Base-by-base conservation (phyloP, 495 filamentous ascomycete species). In the Chaetomium cochliodes region DNA sequence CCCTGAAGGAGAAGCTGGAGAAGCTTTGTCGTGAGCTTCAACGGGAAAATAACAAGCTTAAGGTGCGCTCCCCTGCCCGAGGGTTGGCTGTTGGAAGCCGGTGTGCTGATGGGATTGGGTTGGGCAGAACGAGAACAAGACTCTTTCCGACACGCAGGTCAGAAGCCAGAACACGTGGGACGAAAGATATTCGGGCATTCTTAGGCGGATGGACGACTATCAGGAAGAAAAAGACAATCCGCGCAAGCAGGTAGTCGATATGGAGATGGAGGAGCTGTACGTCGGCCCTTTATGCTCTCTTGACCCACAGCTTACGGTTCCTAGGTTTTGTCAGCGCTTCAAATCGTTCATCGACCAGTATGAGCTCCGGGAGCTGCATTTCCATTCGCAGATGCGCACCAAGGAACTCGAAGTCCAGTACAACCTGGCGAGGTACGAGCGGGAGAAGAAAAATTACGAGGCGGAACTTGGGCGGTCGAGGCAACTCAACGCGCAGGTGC, bases 361-460 rank as follows among this genome's bases (percentile, higher is more conserved):
- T 73, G 94, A 98, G 74, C 84, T 93, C 50, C 89, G 94, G 25
- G 94, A 98, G 71, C 77, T 96, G 25, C 92, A 96, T 65, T 97
- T 96, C 78, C 87, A 92, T 70, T 88, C 90, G 28, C 81, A 96
- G 20, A 84, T 97, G 72, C 90, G 92, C 63, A 91, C 89, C 68
- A 98, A 98, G 73, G 96, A 98, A 69, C 86, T 94, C n/a, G 96
- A 98, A 76, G 91, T 98, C 30, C 92, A 96, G 67, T 90, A 89
- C 72, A 89, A 96, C 63, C 85, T 91, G 72, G 90, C 91, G 37
- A 86, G 91, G 63, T 92, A 87, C 64, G 96, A 98, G 71, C 87
- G 92, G 57, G 90, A 97, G 69, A 90, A 90, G 72, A 94, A 96
- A 73, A 81, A 85, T 51, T 90, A 92, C 51, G 93, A 98, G 65